These are phyloP conservation scores for Guyanaporus albipodus DNA, from an alignment of 768 basidiomycete species.

Conservation along the genomic window DNA sequence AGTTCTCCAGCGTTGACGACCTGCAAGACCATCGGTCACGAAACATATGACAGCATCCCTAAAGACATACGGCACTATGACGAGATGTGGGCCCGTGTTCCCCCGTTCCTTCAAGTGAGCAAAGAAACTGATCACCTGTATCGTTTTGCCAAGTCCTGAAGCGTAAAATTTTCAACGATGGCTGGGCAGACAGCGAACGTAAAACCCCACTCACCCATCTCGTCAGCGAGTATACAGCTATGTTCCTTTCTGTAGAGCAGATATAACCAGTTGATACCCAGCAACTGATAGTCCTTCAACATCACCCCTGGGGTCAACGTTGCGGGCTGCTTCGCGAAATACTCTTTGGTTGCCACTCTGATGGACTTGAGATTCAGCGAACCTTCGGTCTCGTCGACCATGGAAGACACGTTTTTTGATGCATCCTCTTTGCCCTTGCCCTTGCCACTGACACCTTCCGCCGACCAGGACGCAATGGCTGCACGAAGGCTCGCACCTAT, in stretches of 20 bases:
- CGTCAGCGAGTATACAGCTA: slow-evolving; percentile 96
- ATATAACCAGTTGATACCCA: slow-evolving; percentile 98
- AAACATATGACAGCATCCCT: background rate
- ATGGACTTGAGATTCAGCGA: slow-evolving; percentile 55
- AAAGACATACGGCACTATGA: slow-evolving; percentile 86
- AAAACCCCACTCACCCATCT: slow-evolving; percentile 78
- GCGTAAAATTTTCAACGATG: background rate
- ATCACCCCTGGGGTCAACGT: slow-evolving; percentile 60
- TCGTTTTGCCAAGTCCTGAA: slow-evolving; percentile 94
- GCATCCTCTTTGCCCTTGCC: slow-evolving; percentile 39
- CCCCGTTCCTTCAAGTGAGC: slow-evolving; percentile 81
- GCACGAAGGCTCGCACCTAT: slow-evolving; percentile 73
- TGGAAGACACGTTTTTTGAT: slow-evolving; percentile 16
- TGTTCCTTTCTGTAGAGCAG: slow-evolving; percentile 74
- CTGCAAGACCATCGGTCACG: slow-evolving; percentile 36
- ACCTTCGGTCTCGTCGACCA: slow-evolving; percentile 46
- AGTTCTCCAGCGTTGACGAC: slow-evolving; percentile 96
- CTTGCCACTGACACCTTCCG: slow-evolving; percentile 28
- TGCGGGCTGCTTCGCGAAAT: slow-evolving; percentile 71
- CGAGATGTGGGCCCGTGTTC: slow-evolving; percentile 79
- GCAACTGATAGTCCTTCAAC: slow-evolving; percentile 94
- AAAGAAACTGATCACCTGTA: slow-evolving; percentile 97
- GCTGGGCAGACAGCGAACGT: background rate
- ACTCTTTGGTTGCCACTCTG: slow-evolving; percentile 48
- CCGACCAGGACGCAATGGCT: slow-evolving; percentile 77